Conservation (phyloP, 169 alveolate species). For the Toxoplasma gondii region DNA sequence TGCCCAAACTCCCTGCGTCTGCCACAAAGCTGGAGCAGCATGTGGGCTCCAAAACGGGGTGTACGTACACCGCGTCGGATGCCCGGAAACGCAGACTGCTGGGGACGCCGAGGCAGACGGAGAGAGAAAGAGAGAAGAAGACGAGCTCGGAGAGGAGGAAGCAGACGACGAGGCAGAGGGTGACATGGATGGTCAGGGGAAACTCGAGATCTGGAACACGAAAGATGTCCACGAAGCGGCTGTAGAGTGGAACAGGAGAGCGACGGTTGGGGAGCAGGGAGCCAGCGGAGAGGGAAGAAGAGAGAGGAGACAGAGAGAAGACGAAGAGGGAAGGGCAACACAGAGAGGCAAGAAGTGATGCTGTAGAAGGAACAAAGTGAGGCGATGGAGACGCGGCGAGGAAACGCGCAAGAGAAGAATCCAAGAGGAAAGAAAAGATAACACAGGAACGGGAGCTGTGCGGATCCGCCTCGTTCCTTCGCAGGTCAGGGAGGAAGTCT, state of each 20-base stretch:
- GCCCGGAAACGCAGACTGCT: not conserved
- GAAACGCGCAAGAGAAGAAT: too few relatives aligned
- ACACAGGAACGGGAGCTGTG: too few relatives aligned
- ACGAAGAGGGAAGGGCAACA: not conserved
- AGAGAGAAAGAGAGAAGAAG: not conserved
- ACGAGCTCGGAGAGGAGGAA: not conserved
- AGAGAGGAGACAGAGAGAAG: not conserved
- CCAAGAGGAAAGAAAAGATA: too few relatives aligned
- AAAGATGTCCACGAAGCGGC: too few relatives aligned
- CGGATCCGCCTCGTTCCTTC: too few relatives aligned
- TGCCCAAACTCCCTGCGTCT: not conserved
- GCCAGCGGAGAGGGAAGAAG: not conserved
- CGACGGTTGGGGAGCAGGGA: too few relatives aligned
- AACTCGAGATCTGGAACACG: too few relatives aligned
- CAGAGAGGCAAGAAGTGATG: not conserved
- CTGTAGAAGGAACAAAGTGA: too few relatives aligned
- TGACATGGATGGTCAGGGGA: not conserved
- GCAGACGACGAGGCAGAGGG: not conserved
- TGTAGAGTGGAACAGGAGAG: too few relatives aligned
- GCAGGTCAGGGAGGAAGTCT: too few relatives aligned
- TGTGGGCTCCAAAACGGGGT: constrained; percentile 41
- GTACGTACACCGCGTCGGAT: constrained; percentile 31
- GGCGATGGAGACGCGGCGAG: too few relatives aligned
- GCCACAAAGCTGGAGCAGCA: not conserved
- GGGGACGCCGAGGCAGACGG: not conserved